Base-by-base conservation (phyloP, 2,329 filamentous ascomycete species). In the Arachnomyces sp. region DNA sequence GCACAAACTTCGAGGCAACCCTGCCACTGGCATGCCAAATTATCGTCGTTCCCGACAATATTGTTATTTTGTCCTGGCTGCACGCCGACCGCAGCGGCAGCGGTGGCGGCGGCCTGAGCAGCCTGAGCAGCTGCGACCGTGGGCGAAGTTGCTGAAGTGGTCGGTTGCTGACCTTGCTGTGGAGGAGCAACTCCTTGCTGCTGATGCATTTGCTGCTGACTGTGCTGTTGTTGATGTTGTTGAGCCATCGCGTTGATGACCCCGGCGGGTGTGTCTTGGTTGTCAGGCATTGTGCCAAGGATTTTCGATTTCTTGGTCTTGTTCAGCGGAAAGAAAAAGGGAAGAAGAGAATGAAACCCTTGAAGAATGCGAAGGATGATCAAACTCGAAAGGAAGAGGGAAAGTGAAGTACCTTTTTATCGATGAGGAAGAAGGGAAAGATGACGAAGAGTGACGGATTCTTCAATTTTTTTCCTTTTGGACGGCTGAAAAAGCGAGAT, bases 1-100 rank as follows among this genome's bases (percentile, higher is more conserved):
- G 75, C 62, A 50, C 68, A 72, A 48, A 75, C 72, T 52, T 82
- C 78, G 50, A 73, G 71, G 54, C 78, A 82, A 48, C 71, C 73
- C 50, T 73, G 69, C 78, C 78, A 82, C 63, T 80, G 74, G 50
- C 78, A 82, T 31, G 61, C 56, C 40, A 71, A 55, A 38, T 66
- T 62, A 39, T 69, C 66, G 25, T 56, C 51, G 17, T 47, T 37
- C 43, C 50, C 38, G 44, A 47, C 39, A 38, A 51, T 50, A 32
- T 44, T 56, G 33, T 54, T 57, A 43, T 59, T 65, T 33, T 45
- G 36, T 45, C 55, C 44, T 31, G 28, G 39, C 39, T 46, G 34
- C 28, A 44, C 54, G 41, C 55, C 54, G 17, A 61, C 60, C 3
- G 60, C 60, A 11, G 62, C 61, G 33, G 63, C 59, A n/a, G 57